A percentile compares a stretch with the other conserved stretches of the same genome.
These are phyloP conservation scores for Citrullus amarus DNA, from an alignment of 306 rosid species.

Conservation along the genomic window DNA sequence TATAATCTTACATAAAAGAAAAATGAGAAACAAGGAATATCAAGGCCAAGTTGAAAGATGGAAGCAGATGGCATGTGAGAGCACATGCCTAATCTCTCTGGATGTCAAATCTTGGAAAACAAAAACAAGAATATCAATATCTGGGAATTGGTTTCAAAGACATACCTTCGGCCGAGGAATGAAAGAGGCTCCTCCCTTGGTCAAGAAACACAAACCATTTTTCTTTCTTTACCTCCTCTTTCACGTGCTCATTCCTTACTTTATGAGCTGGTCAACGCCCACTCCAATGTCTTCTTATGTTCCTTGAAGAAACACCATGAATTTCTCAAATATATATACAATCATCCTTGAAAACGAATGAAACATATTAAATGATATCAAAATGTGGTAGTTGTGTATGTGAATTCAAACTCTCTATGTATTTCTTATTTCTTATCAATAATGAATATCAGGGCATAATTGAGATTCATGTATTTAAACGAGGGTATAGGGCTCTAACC, in stretches of 20 bases:
- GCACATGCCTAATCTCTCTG: not conserved
- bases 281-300: not conserved
- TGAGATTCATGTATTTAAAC: not conserved
- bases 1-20: not conserved
- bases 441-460: not conserved
- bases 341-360: not conserved
- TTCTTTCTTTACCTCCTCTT: too few relatives aligned
- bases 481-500: not conserved
- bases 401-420: not conserved
- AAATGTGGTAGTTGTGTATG: not conserved
- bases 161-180: slow-evolving; percentile 9
- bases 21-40: not conserved
- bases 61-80: not conserved
- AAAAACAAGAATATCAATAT: not conserved
- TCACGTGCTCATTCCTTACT: not conserved
- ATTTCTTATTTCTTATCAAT: not conserved
- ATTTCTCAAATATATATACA: not conserved
- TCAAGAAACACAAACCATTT: not conserved
- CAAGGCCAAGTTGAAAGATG: not conserved
- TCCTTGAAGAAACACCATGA: not conserved
- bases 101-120: not conserved
- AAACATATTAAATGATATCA: not conserved
- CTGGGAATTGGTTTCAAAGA: not conserved
- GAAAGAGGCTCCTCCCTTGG: not conserved
- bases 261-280: not conserved